A percentile compares a stretch with the other conserved stretches of the same genome.
Conservation (phyloP, 441 rosid genomes). For the Jatropha multifida region DNA sequence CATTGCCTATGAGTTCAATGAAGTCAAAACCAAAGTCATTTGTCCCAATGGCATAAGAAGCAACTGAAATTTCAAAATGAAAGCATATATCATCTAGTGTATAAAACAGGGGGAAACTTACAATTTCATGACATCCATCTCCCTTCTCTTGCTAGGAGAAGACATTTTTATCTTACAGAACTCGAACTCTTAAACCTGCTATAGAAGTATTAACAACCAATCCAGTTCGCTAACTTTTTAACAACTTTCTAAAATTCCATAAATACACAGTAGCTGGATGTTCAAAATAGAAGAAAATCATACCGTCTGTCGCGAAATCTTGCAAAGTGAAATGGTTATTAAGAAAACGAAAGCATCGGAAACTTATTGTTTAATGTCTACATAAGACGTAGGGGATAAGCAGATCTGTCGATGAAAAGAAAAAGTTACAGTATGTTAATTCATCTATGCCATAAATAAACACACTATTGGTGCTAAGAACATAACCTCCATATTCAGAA, state of each 20-base stretch:
- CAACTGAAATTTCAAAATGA: neutral
- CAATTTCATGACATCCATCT: slow-evolving; percentile 84
- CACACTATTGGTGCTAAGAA: neutral
- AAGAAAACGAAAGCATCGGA: neutral
- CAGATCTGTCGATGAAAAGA: slow-evolving; percentile 20
- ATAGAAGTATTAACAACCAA: slow-evolving; percentile 6
- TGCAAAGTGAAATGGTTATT: slow-evolving; percentile 15
- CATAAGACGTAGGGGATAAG: slow-evolving; percentile 7
- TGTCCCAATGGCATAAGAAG: neutral
- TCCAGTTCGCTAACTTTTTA: neutral
- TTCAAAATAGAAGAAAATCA: slow-evolving; percentile 11
- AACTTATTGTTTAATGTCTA: slow-evolving; percentile 11
- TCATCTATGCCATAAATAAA: slow-evolving; percentile 9
- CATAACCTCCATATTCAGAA: neutral
- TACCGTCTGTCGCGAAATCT: slow-evolving; percentile 9
- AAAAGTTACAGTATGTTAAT: slow-evolving; percentile 9
- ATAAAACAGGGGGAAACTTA: slow-evolving; percentile 27
- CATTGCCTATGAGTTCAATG: neutral
- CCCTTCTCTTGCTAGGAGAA: slow-evolving; percentile 83
- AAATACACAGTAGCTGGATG: neutral
- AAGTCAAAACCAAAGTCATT: neutral
- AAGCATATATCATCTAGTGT: neutral
- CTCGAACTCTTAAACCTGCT: slow-evolving; percentile 23
- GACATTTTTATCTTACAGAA: slow-evolving; percentile 35
- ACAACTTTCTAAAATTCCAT: neutral